Evolutionary conservation across 495 filamentous ascomycete species (phyloP).

Genomic region (Ramalina intermedia): DNA sequence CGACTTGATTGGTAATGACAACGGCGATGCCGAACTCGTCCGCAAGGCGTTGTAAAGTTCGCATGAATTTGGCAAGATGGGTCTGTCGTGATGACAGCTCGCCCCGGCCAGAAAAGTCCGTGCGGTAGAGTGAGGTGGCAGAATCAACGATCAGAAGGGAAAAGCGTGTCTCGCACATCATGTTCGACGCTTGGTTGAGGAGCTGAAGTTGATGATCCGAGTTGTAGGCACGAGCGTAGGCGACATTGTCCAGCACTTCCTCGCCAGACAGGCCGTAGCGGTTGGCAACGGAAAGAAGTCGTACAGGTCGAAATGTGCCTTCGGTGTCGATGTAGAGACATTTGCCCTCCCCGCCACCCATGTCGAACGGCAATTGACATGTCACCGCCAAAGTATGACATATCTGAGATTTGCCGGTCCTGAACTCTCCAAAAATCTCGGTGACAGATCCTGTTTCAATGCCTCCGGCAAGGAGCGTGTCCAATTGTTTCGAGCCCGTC

Average conservation of each 20-base stretch:
- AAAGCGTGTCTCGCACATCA: constrained; percentile 99
- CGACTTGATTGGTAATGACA: constrained; percentile 97
- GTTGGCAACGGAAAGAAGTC: constrained; percentile 79
- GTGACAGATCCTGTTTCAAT: constrained; percentile 95
- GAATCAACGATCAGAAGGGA: constrained; percentile 90
- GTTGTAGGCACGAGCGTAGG: constrained; percentile 95
- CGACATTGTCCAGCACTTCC: constrained; percentile 95
- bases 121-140: constrained; percentile 87
- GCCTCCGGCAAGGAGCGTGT: constrained; percentile 87
- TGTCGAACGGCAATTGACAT: constrained; percentile 93
- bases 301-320: constrained; percentile 89
- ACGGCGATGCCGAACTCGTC: constrained; percentile 98
- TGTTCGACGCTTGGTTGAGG: constrained; percentile 83
- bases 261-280: constrained; percentile 89
- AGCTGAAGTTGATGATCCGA: constrained; percentile 93
- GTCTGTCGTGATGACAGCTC: constrained; percentile 81
- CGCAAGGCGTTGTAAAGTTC: constrained; percentile 80
- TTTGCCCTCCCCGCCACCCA: constrained; percentile 97
- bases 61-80: constrained; percentile 95
- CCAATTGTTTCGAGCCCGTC: constrained; percentile 90
- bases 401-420: constrained; percentile 95
- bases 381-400: constrained; percentile 98
- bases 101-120: constrained; percentile 87
- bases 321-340: constrained; percentile 99
- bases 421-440: constrained; percentile 97